Conservation (phyloP, 305 asterid species). For the Fraxinus platypoda region DNA sequence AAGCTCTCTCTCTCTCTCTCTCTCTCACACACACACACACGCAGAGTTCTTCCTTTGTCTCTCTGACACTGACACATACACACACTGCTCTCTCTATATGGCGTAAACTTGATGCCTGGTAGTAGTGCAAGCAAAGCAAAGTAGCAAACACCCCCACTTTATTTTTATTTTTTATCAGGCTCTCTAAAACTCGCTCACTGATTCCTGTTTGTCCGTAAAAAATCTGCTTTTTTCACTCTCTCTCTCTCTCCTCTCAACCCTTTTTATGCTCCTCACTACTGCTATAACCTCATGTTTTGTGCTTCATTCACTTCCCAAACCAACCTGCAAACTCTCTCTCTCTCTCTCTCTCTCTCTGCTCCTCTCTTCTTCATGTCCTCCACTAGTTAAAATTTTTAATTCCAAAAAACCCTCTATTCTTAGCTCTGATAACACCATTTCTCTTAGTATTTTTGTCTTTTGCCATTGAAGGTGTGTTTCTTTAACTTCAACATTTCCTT, state of each 20-base stretch:
- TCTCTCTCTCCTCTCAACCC: slow-evolving; percentile 22
- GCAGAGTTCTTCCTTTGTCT: slow-evolving; percentile 20
- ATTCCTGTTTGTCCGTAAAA: slow-evolving; percentile 20
- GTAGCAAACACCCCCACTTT: slow-evolving; percentile 25
- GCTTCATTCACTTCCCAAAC: slow-evolving; percentile 45
- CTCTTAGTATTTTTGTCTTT: slow-evolving; percentile 18
- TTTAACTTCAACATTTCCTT: slow-evolving; percentile 12
- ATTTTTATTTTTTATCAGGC: neutral
- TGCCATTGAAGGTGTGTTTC: slow-evolving; percentile 18
- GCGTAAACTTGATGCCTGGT: slow-evolving; percentile 48
- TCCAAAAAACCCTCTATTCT: neutral
- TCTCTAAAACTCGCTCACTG: slow-evolving; percentile 21
- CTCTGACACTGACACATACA: slow-evolving; percentile 28
- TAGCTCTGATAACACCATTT: slow-evolving; percentile 21
- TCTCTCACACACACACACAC: slow-evolving; percentile 1
- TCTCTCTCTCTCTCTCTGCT: slow-evolving; percentile 29
- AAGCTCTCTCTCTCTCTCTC: neutral
- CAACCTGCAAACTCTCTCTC: slow-evolving; percentile 30
- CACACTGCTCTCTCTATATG: slow-evolving; percentile 35
- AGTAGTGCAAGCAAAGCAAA: slow-evolving; percentile 51
- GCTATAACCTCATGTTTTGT: slow-evolving; percentile 47
- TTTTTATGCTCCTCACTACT: slow-evolving; percentile 39
- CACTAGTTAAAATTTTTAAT: neutral
- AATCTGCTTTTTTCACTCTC: neutral
- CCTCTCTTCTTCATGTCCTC: slow-evolving; percentile 27